A percentile compares a stretch with the other conserved stretches of the same genome.
These are phyloP conservation scores for Gossypium arboreum DNA, from an alignment of 345 rosid genomes.

Conservation along the genomic window DNA sequence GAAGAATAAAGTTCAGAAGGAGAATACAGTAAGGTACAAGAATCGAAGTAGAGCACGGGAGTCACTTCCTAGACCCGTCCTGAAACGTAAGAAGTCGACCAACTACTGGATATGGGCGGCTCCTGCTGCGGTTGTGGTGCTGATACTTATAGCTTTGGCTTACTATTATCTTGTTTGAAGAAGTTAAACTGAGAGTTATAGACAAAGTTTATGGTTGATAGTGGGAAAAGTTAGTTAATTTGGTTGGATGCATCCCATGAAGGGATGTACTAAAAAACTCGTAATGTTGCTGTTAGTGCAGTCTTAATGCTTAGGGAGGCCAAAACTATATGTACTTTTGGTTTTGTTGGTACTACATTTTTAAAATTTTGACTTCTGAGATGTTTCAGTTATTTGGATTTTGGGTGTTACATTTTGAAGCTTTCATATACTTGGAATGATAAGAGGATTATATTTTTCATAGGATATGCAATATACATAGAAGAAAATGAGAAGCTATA, in stretches of 20 bases:
- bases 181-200: conserved; percentile 11
- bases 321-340: conserved; percentile 17
- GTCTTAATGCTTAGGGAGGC: conserved; percentile 13
- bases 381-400: background rate
- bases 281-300: conserved; percentile 29
- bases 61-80: conserved; percentile 60
- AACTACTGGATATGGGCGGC: conserved; percentile 75
- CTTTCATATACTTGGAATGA: too few relatives aligned
- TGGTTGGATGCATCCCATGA: conserved; percentile 28
- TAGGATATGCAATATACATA: too few relatives aligned
- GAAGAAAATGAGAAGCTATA: too few relatives aligned
- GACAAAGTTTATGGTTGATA: conserved; percentile 23
- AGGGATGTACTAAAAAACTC: conserved; percentile 39
- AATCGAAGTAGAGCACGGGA: conserved; percentile 51
- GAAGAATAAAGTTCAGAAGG: conserved; percentile 44
- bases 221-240: conserved; percentile 21
- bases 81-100: conserved; percentile 66
- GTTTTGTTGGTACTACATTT: background rate
- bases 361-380: conserved; percentile 30
- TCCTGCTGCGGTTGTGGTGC: conserved; percentile 49
- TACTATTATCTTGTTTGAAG: conserved; percentile 49
- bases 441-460: too few relatives aligned
- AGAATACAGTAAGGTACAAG: conserved; percentile 45
- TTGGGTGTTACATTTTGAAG: background rate
- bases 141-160: conserved; percentile 42